These are phyloP conservation scores for Neostapfia colusana DNA, from an alignment of 176 grass and related monocot species.

Conservation along the genomic window DNA sequence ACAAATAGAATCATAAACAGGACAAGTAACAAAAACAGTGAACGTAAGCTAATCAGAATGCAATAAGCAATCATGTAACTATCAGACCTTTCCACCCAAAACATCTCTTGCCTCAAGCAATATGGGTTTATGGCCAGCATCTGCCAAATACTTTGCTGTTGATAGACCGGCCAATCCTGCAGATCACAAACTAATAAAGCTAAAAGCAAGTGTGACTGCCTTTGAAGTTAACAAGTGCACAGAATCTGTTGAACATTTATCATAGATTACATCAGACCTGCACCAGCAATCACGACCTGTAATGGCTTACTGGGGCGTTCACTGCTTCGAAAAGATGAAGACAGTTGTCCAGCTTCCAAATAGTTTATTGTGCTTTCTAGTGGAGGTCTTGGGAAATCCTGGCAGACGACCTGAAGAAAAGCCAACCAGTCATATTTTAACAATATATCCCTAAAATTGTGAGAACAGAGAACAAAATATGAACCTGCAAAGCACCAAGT, in stretches of 20 bases:
- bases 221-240: neutral
- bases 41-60: constrained; percentile 13
- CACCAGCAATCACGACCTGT: constrained; percentile 86
- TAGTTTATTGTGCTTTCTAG: constrained; percentile 75
- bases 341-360: constrained; percentile 90
- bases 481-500: constrained; percentile 53
- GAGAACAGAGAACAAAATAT: neutral
- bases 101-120: constrained; percentile 94
- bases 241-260: constrained; percentile 21
- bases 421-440: constrained; percentile 24
- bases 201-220: neutral
- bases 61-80: constrained; percentile 10
- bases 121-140: constrained; percentile 95
- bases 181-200: constrained; percentile 20
- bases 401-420: constrained; percentile 68
- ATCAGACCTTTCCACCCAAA: constrained; percentile 85
- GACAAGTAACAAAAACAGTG: constrained; percentile 24
- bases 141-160: constrained; percentile 92
- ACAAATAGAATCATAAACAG: constrained; percentile 9
- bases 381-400: constrained; percentile 73
- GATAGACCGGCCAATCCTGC: constrained; percentile 92
- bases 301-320: constrained; percentile 66
- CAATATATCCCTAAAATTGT: neutral
- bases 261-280: constrained; percentile 57
- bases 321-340: constrained; percentile 62